These are phyloP conservation scores for Pyrus betulifolia DNA, from an alignment of 306 rosid species.

Conservation along the genomic window DNA sequence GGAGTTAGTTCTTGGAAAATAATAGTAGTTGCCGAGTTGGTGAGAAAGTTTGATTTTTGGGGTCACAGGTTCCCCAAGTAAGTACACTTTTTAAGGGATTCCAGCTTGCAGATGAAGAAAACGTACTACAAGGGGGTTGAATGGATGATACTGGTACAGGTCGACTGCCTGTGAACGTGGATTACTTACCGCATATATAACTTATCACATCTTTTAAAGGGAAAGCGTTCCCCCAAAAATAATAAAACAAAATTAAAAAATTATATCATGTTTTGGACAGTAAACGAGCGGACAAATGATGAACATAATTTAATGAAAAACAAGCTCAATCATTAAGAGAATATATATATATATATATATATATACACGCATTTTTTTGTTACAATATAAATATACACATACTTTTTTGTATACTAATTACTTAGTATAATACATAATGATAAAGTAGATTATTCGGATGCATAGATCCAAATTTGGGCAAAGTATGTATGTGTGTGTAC, in stretches of 20 bases:
- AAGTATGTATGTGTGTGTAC: too few relatives aligned
- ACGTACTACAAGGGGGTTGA: neutral
- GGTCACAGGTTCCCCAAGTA: conserved; percentile 22
- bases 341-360: neutral
- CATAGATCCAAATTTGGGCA: neutral
- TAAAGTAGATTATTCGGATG: neutral
- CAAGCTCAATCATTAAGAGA: neutral
- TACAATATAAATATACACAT: too few relatives aligned
- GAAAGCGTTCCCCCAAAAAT: neutral
- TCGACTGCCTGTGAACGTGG: conserved; percentile 8
- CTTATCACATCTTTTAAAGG: neutral
- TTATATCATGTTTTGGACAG: neutral
- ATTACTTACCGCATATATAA: neutral
- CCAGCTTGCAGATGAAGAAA: conserved; percentile 32
- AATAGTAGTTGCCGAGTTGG: neutral
- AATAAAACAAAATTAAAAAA: neutral
- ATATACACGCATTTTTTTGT: too few relatives aligned
- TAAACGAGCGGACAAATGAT: neutral
- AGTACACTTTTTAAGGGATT: neutral
- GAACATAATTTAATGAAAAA: neutral
- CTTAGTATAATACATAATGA: neutral
- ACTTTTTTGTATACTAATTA: neutral
- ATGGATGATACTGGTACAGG: conserved; percentile 14
- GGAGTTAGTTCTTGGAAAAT: neutral
- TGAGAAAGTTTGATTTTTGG: conserved; percentile 5